These are phyloP conservation scores for Cladorrhinum samala DNA, from an alignment of 495 filamentous ascomycete genomes.

Conservation along the genomic window DNA sequence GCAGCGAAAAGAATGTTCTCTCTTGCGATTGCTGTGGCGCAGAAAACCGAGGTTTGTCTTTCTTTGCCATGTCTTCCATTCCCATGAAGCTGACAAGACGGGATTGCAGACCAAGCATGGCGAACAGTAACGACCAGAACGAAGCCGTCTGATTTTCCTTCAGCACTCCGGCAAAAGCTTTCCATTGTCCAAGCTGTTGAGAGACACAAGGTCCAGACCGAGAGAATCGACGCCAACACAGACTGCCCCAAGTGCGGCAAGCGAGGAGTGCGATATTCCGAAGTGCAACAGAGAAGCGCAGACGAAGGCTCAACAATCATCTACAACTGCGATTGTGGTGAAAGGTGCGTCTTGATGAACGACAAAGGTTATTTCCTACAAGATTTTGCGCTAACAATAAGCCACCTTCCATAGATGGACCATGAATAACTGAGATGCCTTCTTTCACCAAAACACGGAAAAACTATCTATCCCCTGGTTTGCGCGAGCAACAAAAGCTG, in stretches of 20 bases:
- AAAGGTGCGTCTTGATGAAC: slow-evolving; percentile 79
- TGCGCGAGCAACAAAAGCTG: slow-evolving; percentile 1
- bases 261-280: slow-evolving; percentile 76
- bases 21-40: slow-evolving; percentile 80
- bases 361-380: no score
- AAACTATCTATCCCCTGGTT: neutral
- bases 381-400: no score
- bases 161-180: slow-evolving; percentile 71
- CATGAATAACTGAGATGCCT: slow-evolving; percentile 24
- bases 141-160: slow-evolving; percentile 82
- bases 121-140: slow-evolving; percentile 75
- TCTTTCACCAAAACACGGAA: neutral
- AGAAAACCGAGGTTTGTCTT: slow-evolving; percentile 64
- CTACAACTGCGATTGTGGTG: slow-evolving; percentile 77
- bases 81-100: slow-evolving; percentile 3
- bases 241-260: slow-evolving; percentile 76
- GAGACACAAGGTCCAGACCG: slow-evolving; percentile 69
- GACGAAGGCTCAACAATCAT: slow-evolving; percentile 94
- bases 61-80: neutral
- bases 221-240: slow-evolving; percentile 59
- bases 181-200: slow-evolving; percentile 81
- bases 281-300: slow-evolving; percentile 81
- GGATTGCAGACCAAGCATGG: slow-evolving; percentile 63
- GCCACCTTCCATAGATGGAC: slow-evolving; percentile 46
- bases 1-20: slow-evolving; percentile 65